phyloP scores from a whole-genome alignment of 768 basidiomycete species.

The Termitomyces sp. region DNA sequence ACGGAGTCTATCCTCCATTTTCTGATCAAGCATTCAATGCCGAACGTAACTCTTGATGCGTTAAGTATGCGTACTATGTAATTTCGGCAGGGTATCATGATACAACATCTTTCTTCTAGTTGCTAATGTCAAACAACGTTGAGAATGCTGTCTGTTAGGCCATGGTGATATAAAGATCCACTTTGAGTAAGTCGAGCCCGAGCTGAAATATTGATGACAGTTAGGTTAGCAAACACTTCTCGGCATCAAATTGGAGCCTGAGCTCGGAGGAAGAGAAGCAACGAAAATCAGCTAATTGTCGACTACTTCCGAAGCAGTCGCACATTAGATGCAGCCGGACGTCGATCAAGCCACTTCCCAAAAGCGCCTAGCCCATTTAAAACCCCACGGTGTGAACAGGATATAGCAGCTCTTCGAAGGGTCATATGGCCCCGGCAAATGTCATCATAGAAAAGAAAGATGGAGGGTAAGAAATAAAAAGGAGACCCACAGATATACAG shows the following conservation, averaged over 20 bases:
- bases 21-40: background rate
- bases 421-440: slow-evolving; percentile 89
- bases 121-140: background rate
- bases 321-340: slow-evolving; percentile 41
- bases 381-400: background rate
- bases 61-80: background rate
- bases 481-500: background rate
- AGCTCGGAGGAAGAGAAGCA: background rate
- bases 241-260: background rate
- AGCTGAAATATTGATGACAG: background rate
- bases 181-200: background rate
- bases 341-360: slow-evolving; percentile 56
- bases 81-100: background rate
- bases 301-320: background rate
- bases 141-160: background rate
- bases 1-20: no score
- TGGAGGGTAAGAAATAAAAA: background rate
- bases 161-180: background rate
- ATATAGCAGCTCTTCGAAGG: slow-evolving; percentile 36
- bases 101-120: background rate
- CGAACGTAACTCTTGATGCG: background rate
- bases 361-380: slow-evolving; percentile 14
- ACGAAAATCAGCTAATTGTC: slow-evolving; percentile 2
- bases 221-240: background rate
- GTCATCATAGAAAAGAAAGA: slow-evolving; percentile 44